A percentile compares a stretch with the other conserved stretches of the same genome.
Evolutionary conservation across 805 yeast genomes (phyloP).

Genomic region (Cyberlindnera petersonii): DNA sequence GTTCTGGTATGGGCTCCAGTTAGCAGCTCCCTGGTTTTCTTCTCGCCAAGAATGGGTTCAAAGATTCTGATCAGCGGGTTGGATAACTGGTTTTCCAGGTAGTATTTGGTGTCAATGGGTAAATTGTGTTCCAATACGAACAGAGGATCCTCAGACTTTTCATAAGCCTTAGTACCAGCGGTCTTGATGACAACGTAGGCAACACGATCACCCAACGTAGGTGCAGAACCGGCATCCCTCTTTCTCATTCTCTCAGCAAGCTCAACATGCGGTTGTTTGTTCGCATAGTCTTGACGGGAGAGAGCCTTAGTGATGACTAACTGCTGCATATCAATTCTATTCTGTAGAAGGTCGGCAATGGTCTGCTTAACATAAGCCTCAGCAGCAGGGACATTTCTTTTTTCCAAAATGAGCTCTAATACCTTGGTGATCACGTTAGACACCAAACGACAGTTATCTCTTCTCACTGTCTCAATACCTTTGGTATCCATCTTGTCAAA

Average conservation of each 20-base stretch:
- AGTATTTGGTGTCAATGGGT: conserved; percentile 92
- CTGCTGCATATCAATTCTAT: conserved; percentile 87
- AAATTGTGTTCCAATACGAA: conserved; percentile 88
- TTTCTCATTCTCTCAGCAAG: conserved; percentile 93
- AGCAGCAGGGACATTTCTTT: conserved; percentile 82
- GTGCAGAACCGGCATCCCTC: conserved; percentile 97
- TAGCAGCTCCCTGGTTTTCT: conserved; percentile 71
- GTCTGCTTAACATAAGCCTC: conserved; percentile 79
- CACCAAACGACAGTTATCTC: conserved; percentile 94
- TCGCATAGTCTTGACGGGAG: conserved; percentile 82
- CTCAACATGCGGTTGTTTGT: conserved; percentile 96
- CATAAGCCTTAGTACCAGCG: conserved; percentile 80
- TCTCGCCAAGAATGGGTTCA: conserved; percentile 90
- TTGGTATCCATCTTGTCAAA: conserved; percentile 97
- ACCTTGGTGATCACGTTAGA: conserved; percentile 93
- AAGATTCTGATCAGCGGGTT: conserved; percentile 92
- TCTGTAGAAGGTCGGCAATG: conserved; percentile 86
- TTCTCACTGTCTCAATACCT: conserved; percentile 96
- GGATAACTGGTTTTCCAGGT: conserved; percentile 85
- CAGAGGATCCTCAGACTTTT: conserved; percentile 94
- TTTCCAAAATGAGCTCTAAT: conserved; percentile 77
- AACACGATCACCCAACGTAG: conserved; percentile 94
- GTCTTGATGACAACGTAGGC: conserved; percentile 90
- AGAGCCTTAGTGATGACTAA: conserved; percentile 91
- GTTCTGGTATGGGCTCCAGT: conserved; percentile 83